Evolutionary conservation across 2,329 filamentous ascomycete species (phyloP).

Genomic region (Lasiodiplodia hormozganensis): DNA sequence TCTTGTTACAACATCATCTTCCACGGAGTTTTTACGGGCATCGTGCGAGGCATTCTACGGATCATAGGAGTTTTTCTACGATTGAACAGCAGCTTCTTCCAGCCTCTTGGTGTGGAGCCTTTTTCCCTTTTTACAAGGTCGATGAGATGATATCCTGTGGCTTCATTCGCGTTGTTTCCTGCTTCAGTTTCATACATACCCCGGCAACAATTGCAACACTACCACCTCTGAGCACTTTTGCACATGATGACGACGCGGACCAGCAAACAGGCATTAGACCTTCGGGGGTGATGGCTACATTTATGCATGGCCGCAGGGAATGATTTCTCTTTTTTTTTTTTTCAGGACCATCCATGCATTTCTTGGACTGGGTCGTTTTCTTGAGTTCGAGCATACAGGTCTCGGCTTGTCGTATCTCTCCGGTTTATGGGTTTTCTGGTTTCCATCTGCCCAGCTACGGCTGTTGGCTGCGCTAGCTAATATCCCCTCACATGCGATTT

Average conservation of each 20-base stretch:
- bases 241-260: slow-evolving; percentile 26
- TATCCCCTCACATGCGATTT: slow-evolving; percentile 20
- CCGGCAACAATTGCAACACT: slow-evolving; percentile 17
- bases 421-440: background rate
- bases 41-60: slow-evolving; percentile 25
- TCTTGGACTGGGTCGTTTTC: slow-evolving; percentile 17
- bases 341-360: slow-evolving; percentile 12
- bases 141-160: slow-evolving; percentile 27
- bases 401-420: slow-evolving; percentile 3
- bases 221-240: slow-evolving; percentile 19
- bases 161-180: background rate
- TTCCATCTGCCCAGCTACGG: slow-evolving; percentile 13
- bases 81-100: slow-evolving; percentile 20
- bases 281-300: background rate
- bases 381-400: slow-evolving; percentile 23
- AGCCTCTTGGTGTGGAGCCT: slow-evolving; percentile 9
- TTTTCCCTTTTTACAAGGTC: slow-evolving; percentile 12
- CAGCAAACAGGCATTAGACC: slow-evolving; percentile 15
- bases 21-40: slow-evolving; percentile 25
- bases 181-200: slow-evolving; percentile 20
- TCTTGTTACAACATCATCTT: slow-evolving; percentile 27
- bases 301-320: slow-evolving; percentile 21
- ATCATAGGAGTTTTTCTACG: slow-evolving; percentile 22
- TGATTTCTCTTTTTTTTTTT: slow-evolving; percentile 15
- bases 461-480: slow-evolving; percentile 21